Percentiles rank a stretch among this genome's conserved stretches.
Conservation (phyloP, 768 basidiomycete species). For the Cytidiella melzeri region DNA sequence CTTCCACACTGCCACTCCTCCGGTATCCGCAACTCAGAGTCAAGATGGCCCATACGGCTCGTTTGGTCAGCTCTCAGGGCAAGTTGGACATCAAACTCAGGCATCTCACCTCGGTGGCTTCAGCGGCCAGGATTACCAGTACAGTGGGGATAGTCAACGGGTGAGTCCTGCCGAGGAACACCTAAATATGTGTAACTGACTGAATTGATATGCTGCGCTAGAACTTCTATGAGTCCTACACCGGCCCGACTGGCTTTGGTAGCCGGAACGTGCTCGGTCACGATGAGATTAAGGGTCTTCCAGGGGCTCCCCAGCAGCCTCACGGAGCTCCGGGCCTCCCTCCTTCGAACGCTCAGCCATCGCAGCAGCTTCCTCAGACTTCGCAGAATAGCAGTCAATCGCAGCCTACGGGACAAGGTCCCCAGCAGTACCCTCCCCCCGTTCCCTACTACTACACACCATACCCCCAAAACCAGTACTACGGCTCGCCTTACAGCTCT, state of each 20-base stretch:
- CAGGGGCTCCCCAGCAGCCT: constrained; percentile 45
- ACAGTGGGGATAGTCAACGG: constrained; percentile 53
- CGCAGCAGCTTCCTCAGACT: constrained; percentile 47
- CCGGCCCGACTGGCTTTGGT: constrained; percentile 56
- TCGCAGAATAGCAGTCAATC: constrained; percentile 45
- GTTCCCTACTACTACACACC: constrained; percentile 48
- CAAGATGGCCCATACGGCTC: constrained; percentile 60
- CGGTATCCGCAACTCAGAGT: constrained; percentile 42
- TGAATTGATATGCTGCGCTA: constrained; percentile 18
- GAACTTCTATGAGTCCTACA: constrained; percentile 77
- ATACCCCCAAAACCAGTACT: constrained; percentile 76
- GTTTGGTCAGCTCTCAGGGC: constrained; percentile 54
- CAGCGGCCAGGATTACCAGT: constrained; percentile 58
- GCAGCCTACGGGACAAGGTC: constrained; percentile 55
- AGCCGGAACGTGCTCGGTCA: constrained; percentile 61
- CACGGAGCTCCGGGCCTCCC: constrained; percentile 45
- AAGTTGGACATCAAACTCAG: constrained; percentile 55
- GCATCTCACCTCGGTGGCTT: constrained; percentile 48
- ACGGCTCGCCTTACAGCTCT: constrained; percentile 62
- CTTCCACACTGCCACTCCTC: constrained; percentile 76
- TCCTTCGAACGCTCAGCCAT: constrained; percentile 42
- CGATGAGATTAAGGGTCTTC: constrained; percentile 71
- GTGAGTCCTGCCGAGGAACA: constrained; percentile 33
- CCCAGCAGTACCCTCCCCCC: constrained; percentile 64
- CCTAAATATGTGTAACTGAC: not conserved